phyloP scores from a whole-genome alignment of 176 grass and related monocot species.

The Secale cereale region DNA sequence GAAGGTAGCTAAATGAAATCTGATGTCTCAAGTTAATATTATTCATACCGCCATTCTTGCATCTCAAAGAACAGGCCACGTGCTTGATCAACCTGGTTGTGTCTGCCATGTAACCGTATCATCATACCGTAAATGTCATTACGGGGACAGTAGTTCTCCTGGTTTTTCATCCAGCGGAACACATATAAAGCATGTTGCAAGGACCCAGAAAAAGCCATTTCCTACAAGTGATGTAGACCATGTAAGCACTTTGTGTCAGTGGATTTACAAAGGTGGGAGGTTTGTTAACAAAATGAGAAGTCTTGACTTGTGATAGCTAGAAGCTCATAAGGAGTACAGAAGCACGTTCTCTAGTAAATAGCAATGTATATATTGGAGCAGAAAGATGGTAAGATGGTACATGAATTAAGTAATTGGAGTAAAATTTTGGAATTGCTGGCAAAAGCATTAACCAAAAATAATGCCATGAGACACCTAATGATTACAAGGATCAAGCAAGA shows the following conservation, averaged over 20 bases:
- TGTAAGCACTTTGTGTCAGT: constrained; percentile 5
- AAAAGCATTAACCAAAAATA: background rate
- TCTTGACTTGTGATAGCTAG: background rate
- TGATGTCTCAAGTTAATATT: background rate
- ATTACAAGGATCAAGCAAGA: background rate
- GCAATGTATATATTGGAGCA: background rate
- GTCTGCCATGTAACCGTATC: constrained; percentile 75
- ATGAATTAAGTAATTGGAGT: background rate
- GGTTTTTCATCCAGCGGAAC: constrained; percentile 96
- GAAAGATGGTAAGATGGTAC: background rate
- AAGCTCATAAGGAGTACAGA: background rate
- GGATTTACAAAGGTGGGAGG: background rate
- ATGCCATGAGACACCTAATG: background rate
- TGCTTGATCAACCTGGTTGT: constrained; percentile 80
- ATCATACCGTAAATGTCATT: constrained; percentile 85
- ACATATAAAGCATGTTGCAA: constrained; percentile 73
- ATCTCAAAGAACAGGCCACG: constrained; percentile 97
- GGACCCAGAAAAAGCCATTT: constrained; percentile 64
- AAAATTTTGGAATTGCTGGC: background rate
- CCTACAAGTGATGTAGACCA: constrained; percentile 47
- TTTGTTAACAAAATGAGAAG: background rate
- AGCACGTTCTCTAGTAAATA: background rate
- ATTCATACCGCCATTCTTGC: constrained; percentile 81
- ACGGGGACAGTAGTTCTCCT: constrained; percentile 70
- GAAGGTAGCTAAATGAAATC: background rate